Conservation (phyloP, 2,329 filamentous ascomycete genomes). For the Xylariaceae sp. region DNA sequence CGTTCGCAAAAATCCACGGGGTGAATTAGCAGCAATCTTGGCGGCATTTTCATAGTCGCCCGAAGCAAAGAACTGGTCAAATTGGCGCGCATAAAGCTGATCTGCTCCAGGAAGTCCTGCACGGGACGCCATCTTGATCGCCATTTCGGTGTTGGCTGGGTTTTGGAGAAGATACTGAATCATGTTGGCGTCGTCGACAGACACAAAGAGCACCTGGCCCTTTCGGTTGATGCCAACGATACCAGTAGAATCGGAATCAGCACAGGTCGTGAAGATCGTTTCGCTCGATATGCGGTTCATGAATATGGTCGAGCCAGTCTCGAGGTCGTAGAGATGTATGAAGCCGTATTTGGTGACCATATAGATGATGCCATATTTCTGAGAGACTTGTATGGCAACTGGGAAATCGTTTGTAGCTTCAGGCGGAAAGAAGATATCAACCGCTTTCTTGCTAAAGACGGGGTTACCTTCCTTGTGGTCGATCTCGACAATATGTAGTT, state of each 20-base stretch:
- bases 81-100: slow-evolving; percentile 86
- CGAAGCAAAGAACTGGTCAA: slow-evolving; percentile 77
- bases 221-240: slow-evolving; percentile 96
- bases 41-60: slow-evolving; percentile 85
- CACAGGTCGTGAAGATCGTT: slow-evolving; percentile 92
- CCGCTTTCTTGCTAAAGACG: slow-evolving; percentile 87
- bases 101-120: slow-evolving; percentile 93
- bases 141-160: slow-evolving; percentile 86
- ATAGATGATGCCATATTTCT: slow-evolving; percentile 95
- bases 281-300: slow-evolving; percentile 99
- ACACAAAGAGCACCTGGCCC: slow-evolving; percentile 92
- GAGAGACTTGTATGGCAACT: slow-evolving; percentile 93
- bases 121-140: slow-evolving; percentile 92
- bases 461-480: slow-evolving; percentile 89
- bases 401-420: slow-evolving; percentile 97
- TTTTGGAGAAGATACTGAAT: slow-evolving; percentile 96
- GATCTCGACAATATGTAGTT: slow-evolving; percentile 96
- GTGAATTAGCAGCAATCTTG: slow-evolving; percentile 94
- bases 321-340: slow-evolving; percentile 96
- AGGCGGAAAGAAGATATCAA: slow-evolving; percentile 95
- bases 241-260: slow-evolving; percentile 78
- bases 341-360: slow-evolving; percentile 98
- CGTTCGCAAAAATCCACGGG: slow-evolving; percentile 89
- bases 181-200: slow-evolving; percentile 84
- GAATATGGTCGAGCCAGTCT: slow-evolving; percentile 93